phyloP scores from a whole-genome alignment of 192 early-diverging fungal genomes.

The Pilaira anomala region DNA sequence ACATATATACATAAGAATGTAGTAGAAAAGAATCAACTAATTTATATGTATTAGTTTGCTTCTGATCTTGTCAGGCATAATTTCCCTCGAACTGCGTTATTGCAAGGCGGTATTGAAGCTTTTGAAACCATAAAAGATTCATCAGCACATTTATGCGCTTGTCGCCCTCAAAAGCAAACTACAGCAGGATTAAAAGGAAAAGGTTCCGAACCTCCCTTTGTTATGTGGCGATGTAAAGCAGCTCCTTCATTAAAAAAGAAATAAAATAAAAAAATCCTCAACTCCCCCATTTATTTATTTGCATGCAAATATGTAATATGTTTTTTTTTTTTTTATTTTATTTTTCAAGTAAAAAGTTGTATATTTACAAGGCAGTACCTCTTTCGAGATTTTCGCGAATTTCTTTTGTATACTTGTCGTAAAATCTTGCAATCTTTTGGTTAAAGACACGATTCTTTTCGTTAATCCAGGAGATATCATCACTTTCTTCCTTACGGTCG shows the following conservation, averaged over 20 bases:
- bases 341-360: background rate
- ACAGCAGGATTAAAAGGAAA: conserved; percentile 36
- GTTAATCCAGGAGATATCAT: conserved; percentile 95
- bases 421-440: conserved; percentile 92
- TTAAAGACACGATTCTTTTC: conserved; percentile 95
- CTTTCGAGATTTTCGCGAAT: conserved; percentile 87
- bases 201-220: conserved; percentile 37
- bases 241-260: conserved; percentile 16
- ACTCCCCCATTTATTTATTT: too few species aligned
- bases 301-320: too few species aligned
- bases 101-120: conserved; percentile 54
- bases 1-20: background rate
- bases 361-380: conserved; percentile 69
- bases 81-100: conserved; percentile 44
- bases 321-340: background rate
- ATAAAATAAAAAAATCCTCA: too few species aligned
- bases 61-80: conserved; percentile 39
- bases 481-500: conserved; percentile 70
- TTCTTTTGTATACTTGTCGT: conserved; percentile 93
- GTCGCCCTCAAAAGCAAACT: conserved; percentile 36
- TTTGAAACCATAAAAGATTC: conserved; percentile 25
- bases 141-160: conserved; percentile 28
- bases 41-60: conserved; percentile 38
- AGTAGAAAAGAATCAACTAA: background rate
- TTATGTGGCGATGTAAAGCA: conserved; percentile 37